Evolutionary conservation across 179 eudicot species (phyloP).

Genomic region (Amaranthus tricolor): DNA sequence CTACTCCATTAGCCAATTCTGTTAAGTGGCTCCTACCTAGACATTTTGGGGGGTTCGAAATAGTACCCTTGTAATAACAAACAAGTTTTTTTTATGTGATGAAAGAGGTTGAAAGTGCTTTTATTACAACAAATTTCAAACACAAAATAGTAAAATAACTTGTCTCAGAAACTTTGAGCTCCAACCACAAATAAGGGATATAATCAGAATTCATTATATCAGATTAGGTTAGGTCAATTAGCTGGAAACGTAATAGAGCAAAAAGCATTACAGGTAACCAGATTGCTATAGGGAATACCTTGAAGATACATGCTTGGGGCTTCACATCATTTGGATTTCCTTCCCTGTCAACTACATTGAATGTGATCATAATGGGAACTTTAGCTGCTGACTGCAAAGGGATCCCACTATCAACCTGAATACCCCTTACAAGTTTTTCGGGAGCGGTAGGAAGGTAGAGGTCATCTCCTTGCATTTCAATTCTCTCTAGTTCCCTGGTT

Average conservation of each 20-base stretch:
- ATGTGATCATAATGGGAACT: slow-evolving; percentile 99
- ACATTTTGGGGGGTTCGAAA: too few relatives aligned
- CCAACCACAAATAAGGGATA: not conserved
- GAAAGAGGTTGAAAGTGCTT: too few relatives aligned
- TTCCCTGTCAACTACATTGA: slow-evolving; percentile 76
- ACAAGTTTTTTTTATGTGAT: too few relatives aligned
- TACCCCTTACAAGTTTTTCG: slow-evolving; percentile 77
- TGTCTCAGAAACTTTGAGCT: not conserved
- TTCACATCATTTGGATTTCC: slow-evolving; percentile 65
- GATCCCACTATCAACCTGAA: slow-evolving; percentile 93
- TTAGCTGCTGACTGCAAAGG: slow-evolving; percentile 98
- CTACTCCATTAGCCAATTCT: too few relatives aligned
- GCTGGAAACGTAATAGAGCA: not conserved
- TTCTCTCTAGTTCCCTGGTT: slow-evolving; percentile 78
- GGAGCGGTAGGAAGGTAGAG: slow-evolving; percentile 95
- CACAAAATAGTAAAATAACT: not conserved
- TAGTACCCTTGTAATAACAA: too few relatives aligned
- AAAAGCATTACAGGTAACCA: slow-evolving; percentile 1
- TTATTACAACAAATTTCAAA: not conserved
- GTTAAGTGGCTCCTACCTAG: too few relatives aligned
- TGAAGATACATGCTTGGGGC: slow-evolving; percentile 97
- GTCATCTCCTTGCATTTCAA: slow-evolving; percentile 77
- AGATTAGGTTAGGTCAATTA: not conserved
- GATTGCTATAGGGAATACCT: slow-evolving; percentile 41
- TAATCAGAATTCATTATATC: not conserved